Percentiles rank a stretch among this genome's conserved stretches.
phyloP scores from a whole-genome alignment of 176 grass and related monocot genomes.

The Triticum urartu region DNA sequence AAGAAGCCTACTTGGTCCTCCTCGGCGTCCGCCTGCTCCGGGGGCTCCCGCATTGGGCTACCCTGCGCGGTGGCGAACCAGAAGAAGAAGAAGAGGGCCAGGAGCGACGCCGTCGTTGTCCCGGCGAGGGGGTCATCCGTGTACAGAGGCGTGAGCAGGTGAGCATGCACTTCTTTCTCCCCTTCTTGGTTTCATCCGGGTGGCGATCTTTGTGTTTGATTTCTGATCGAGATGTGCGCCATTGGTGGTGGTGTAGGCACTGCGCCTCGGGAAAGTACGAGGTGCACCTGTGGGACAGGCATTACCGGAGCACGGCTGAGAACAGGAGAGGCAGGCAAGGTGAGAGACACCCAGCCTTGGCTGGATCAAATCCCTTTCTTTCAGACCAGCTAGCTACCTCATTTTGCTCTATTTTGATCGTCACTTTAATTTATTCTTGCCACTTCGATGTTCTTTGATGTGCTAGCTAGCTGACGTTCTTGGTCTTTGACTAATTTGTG shows the following conservation, averaged over 20 bases:
- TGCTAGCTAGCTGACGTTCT: slow-evolving; percentile 34
- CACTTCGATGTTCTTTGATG: neutral
- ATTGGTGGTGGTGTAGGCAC: slow-evolving; percentile 42
- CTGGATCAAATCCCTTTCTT: slow-evolving; percentile 11
- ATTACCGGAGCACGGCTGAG: slow-evolving; percentile 31
- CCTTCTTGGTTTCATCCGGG: neutral
- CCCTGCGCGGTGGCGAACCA: neutral
- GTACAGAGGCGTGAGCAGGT: slow-evolving; percentile 83
- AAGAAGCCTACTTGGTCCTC: neutral
- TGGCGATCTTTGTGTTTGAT: neutral
- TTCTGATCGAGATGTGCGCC: neutral
- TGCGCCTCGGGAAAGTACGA: slow-evolving; percentile 67
- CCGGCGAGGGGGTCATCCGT: slow-evolving; percentile 53
- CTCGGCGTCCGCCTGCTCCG: neutral
- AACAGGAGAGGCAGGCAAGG: slow-evolving; percentile 86
- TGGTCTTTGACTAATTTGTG: slow-evolving; percentile 8
- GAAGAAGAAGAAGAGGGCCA: slow-evolving; percentile 35
- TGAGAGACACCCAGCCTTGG: neutral
- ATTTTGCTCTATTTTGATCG: no score
- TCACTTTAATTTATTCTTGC: neutral
- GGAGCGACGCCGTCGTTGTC: neutral
- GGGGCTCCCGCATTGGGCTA: slow-evolving; percentile 22
- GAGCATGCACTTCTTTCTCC: neutral
- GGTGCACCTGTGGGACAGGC: slow-evolving; percentile 78
- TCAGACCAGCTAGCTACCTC: neutral